Percentiles rank a stretch among this genome's conserved stretches.
Evolutionary conservation across 306 rosid genomes (phyloP).

Genomic region (Cicer cuneatum): DNA sequence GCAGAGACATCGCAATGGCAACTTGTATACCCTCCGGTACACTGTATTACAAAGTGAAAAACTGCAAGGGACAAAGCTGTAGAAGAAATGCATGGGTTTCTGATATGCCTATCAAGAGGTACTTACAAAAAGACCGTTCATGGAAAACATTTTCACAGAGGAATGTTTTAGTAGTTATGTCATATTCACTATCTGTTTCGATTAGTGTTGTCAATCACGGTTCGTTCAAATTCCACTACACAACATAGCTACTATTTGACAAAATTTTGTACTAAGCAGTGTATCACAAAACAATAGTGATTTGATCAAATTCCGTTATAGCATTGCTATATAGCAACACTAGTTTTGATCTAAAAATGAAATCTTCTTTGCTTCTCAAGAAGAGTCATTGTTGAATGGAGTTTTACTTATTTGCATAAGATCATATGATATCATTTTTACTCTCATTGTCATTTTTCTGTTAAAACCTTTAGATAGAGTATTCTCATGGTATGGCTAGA

Average conservation of each 20-base stretch:
- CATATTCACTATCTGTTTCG: constrained; percentile 5
- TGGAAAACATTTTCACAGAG: constrained; percentile 53
- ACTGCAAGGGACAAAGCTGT: constrained; percentile 54
- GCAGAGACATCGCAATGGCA: constrained; percentile 63
- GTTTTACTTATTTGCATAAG: constrained; percentile 27
- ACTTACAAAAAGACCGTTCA: constrained; percentile 58
- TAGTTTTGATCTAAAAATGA: background rate
- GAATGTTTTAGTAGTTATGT: constrained; percentile 13
- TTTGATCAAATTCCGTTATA: too few relatives aligned
- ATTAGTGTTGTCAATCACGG: background rate
- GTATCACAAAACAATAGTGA: too few relatives aligned
- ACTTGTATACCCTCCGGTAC: constrained; percentile 66
- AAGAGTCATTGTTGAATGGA: constrained; percentile 21
- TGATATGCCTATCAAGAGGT: constrained; percentile 47
- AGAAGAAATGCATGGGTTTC: constrained; percentile 55
- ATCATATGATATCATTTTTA: background rate
- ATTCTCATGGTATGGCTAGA: constrained; percentile 54
- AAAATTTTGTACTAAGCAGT: too few relatives aligned
- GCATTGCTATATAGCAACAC: too few relatives aligned
- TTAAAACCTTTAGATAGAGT: constrained; percentile 41
- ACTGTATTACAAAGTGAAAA: constrained; percentile 47
- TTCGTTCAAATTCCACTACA: too few relatives aligned
- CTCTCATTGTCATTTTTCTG: background rate
- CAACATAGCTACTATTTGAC: too few relatives aligned
- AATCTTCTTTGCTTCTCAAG: constrained; percentile 31